Conservation (phyloP, 1,284 basidiomycete species). For the Mycosarcoma mackinlayi region DNA sequence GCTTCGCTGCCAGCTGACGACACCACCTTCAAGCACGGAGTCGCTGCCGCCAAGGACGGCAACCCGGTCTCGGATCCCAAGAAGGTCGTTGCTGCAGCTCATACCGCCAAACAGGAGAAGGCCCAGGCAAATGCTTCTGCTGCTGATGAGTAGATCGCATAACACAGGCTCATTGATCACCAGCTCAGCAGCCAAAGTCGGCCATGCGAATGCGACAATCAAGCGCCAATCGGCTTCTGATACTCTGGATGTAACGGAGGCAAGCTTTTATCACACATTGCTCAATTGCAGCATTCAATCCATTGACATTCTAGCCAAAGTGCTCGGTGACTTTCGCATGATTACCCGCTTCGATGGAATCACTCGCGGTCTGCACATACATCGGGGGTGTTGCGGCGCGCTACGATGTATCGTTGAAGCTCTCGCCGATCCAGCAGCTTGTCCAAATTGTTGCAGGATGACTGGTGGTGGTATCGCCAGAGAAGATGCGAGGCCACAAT, state of each 20-base stretch:
- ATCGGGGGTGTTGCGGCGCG: not conserved
- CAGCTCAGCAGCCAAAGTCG: not conserved
- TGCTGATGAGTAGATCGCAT: slow-evolving; percentile 13
- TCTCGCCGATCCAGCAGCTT: slow-evolving; percentile 21
- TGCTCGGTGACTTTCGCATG: not conserved
- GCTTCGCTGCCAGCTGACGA: slow-evolving; percentile 28
- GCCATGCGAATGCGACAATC: not conserved
- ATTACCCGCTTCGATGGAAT: not conserved
- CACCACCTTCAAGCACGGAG: slow-evolving; percentile 52
- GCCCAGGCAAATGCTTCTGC: slow-evolving; percentile 23
- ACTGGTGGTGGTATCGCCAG: slow-evolving; percentile 49
- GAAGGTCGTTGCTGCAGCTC: slow-evolving; percentile 38
- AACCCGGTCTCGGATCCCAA: slow-evolving; percentile 49
- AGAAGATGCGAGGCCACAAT: slow-evolving; percentile 50
- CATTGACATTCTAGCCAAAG: not conserved
- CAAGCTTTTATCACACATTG: not conserved
- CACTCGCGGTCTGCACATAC: not conserved
- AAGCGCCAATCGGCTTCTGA: not conserved
- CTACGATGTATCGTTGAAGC: slow-evolving; percentile 16
- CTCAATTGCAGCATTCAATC: slow-evolving; percentile 15
- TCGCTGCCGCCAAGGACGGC: slow-evolving; percentile 50
- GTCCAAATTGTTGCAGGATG: slow-evolving; percentile 1
- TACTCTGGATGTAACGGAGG: not conserved
- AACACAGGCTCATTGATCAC: not conserved
- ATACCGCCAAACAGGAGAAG: slow-evolving; percentile 47